These are phyloP conservation scores for Erythrophleum ivorense DNA, from an alignment of 331 rosid genomes.

Conservation along the genomic window DNA sequence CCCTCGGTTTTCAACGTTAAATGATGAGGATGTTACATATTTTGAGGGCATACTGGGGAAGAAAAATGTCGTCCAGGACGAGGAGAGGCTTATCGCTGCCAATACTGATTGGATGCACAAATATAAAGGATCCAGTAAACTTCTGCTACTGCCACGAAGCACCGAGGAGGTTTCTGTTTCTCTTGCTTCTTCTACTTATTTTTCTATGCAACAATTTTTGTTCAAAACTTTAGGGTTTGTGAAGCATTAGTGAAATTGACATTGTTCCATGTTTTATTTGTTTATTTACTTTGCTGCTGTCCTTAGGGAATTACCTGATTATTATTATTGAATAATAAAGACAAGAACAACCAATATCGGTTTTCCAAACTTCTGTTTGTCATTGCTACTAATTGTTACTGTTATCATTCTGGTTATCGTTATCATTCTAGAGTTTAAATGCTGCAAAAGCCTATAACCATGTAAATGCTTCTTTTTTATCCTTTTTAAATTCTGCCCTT, in stretches of 20 bases:
- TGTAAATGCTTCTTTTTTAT: not conserved
- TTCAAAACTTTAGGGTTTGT: slow-evolving; percentile 18
- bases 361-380: slow-evolving; percentile 4
- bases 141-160: slow-evolving; percentile 73
- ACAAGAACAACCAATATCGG: not conserved
- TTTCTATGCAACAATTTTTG: slow-evolving; percentile 12
- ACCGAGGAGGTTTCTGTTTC: slow-evolving; percentile 75
- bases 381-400: not conserved
- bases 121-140: slow-evolving; percentile 83
- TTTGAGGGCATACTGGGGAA: slow-evolving; percentile 73
- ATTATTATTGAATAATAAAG: not conserved
- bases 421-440: not conserved
- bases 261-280: slow-evolving; percentile 16
- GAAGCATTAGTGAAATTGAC: not conserved
- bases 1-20: slow-evolving; percentile 60
- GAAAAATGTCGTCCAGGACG: slow-evolving; percentile 81
- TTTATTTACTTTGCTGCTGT: not conserved
- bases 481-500: slow-evolving; percentile 13
- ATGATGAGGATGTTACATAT: slow-evolving; percentile 68
- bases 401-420: not conserved
- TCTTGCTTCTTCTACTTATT: not conserved
- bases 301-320: not conserved
- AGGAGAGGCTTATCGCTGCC: slow-evolving; percentile 69
- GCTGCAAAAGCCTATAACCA: not conserved
- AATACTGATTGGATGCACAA: slow-evolving; percentile 94